Percentiles rank a stretch among this genome's conserved stretches.
Conservation (phyloP, 176 grass and related monocot species). For the Themeda triandra region DNA sequence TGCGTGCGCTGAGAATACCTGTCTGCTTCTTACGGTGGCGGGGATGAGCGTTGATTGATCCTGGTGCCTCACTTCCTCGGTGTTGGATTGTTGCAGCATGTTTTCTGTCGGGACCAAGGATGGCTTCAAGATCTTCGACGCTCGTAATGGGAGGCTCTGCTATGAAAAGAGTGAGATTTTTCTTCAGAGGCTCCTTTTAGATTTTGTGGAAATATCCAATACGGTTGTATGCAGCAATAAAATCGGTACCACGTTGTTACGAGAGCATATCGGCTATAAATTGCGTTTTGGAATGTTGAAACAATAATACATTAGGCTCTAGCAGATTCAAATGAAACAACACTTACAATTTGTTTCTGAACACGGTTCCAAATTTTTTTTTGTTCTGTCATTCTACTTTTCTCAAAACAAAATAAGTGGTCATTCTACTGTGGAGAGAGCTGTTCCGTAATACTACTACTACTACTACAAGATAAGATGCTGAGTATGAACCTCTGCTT, state of each 20-base stretch:
- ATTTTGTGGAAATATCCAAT: neutral
- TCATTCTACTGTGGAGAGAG: neutral
- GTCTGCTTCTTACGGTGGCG: neutral
- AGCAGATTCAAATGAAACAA: neutral
- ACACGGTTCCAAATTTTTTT: neutral
- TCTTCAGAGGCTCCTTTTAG: neutral
- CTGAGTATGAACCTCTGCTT: neutral
- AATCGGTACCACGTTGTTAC: neutral
- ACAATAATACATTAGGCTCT: neutral
- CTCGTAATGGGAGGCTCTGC: conserved; percentile 56
- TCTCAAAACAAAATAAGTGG: neutral
- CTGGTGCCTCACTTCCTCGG: neutral
- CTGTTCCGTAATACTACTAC: neutral
- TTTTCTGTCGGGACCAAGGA: conserved; percentile 78
- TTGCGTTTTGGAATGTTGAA: neutral
- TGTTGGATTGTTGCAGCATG: conserved; percentile 45
- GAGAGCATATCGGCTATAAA: neutral
- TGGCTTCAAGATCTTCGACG: conserved; percentile 90
- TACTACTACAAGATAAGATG: neutral
- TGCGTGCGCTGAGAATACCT: neutral
- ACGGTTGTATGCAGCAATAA: neutral
- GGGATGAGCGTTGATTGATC: neutral
- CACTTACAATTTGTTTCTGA: neutral
- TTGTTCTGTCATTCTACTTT: neutral
- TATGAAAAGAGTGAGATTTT: conserved; percentile 61